These are phyloP conservation scores for Sphenostylis stenocarpa DNA, from an alignment of 306 rosid species.

Conservation along the genomic window DNA sequence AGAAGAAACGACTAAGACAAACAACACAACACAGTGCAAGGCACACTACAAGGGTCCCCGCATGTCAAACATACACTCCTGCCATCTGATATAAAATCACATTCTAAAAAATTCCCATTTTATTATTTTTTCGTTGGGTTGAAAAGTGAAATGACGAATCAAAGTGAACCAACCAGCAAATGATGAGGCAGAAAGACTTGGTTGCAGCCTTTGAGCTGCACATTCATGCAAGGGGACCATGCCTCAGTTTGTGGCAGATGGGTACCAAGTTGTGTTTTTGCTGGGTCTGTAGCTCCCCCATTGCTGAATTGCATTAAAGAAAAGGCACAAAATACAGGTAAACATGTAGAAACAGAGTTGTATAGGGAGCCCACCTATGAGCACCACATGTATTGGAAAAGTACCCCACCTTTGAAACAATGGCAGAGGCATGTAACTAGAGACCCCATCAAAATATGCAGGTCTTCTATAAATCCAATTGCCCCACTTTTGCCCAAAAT, in stretches of 20 bases:
- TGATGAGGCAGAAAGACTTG: constrained; percentile 15
- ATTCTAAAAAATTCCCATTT: background rate
- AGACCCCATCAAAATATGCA: constrained; percentile 27
- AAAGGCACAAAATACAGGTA: constrained; percentile 28
- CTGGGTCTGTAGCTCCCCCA: constrained; percentile 16
- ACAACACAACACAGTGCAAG: constrained; percentile 17
- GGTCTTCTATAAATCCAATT: constrained; percentile 29
- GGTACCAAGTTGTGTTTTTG: constrained; percentile 25
- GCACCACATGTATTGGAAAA: background rate
- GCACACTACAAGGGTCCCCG: constrained; percentile 31
- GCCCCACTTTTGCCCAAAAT: background rate
- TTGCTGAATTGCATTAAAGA: constrained; percentile 25
- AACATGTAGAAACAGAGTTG: constrained; percentile 29
- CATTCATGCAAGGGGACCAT: constrained; percentile 35
- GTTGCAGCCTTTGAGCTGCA: constrained; percentile 31
- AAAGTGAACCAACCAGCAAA: constrained; percentile 26
- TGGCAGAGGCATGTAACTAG: constrained; percentile 19
- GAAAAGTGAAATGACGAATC: constrained; percentile 21
- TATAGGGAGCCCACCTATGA: constrained; percentile 35
- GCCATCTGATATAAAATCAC: constrained; percentile 2
- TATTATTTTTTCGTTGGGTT: background rate
- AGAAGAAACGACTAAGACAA: constrained; percentile 47
- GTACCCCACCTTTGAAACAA: constrained; percentile 28
- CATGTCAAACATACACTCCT: constrained; percentile 16
- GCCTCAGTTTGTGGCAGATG: constrained; percentile 35